Evolutionary conservation across 2,329 filamentous ascomycete genomes (phyloP), one percentile per base, ranked within the genome.

Genomic region (Fusarium temperatum): DNA sequence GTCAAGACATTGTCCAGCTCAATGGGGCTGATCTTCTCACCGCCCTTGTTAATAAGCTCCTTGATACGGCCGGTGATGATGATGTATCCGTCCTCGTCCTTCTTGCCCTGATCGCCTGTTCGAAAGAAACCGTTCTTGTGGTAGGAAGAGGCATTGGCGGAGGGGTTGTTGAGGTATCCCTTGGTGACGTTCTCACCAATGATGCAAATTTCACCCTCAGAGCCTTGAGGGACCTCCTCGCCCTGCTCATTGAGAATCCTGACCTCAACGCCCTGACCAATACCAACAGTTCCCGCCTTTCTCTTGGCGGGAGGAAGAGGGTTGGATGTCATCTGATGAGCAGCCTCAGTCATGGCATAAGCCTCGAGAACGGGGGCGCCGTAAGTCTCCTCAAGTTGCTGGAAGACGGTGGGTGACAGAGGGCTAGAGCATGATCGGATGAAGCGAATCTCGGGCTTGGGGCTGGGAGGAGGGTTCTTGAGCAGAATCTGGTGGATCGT

Each of bases 1-100:
- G 92, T 87, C 35, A 97, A 85, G 18, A 93, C 90, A 75, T 97
- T 97, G 85, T 97, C 94, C 39, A 97, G 87, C 84, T 97, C 94
- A 63, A 96, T 95, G 3, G 94, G 94, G 75, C 91, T 93, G 80
- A 97, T 96, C 85, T 96, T 96, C 85, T 97, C 94, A 68, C 94
- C 94, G 63, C 93, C 94, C 83, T 96, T 95, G 84, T 95, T 95
- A 86, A 97, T 97, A 59, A 97, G 87, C 83, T 97, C 94, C 87
- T 97, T 97, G 84, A 97, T 97, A 60, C 94, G 88, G n/a, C 94
- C 94, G 0, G 94, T 97, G 82, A 97, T 96, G 79, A 93, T 88
- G 17, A 97, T 85, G 80, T 96, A 97, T 68, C 94, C 93, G 75
- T 96, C 93, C 66, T 89, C 84, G 78, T 97, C 94, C 80, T 90